Percentiles rank a stretch among this genome's conserved stretches.
Evolutionary conservation across 805 yeast species (phyloP).

Genomic region (Jamesozyma piceae): DNA sequence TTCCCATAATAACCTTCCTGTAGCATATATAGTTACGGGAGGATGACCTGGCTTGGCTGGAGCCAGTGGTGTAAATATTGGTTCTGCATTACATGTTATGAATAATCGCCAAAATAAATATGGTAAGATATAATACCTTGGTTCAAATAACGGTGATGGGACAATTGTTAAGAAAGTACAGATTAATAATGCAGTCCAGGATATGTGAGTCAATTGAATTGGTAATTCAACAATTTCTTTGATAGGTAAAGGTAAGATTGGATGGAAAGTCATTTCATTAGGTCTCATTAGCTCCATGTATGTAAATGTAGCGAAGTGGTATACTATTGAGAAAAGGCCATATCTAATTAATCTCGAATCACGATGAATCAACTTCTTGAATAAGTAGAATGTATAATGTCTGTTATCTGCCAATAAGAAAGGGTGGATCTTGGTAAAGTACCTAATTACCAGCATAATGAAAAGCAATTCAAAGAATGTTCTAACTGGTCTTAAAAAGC

Average conservation of each 20-base stretch:
- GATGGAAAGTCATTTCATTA: constrained; percentile 30
- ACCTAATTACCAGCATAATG: constrained; percentile 41
- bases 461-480: constrained; percentile 26
- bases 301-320: constrained; percentile 48
- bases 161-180: constrained; percentile 55
- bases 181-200: constrained; percentile 42
- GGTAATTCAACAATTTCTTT: constrained; percentile 31
- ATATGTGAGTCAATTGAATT: constrained; percentile 35
- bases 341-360: constrained; percentile 39
- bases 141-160: constrained; percentile 91
- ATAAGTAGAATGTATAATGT: constrained; percentile 83
- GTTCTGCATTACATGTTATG: constrained; percentile 33
- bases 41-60: constrained; percentile 10
- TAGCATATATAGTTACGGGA: constrained; percentile 17
- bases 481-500: constrained; percentile 22
- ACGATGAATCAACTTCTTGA: constrained; percentile 48
- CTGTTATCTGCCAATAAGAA: constrained; percentile 89
- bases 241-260: constrained; percentile 31
- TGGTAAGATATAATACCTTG: constrained; percentile 84
- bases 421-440: constrained; percentile 74
- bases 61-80: constrained; percentile 21
- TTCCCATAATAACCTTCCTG: constrained; percentile 42
- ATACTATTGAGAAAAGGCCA: constrained; percentile 50
- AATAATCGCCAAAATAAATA: constrained; percentile 64
- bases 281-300: constrained; percentile 31